A percentile compares a stretch with the other conserved stretches of the same genome.
Conservation (phyloP, 495 filamentous ascomycete genomes). For the Talaromyces thailandensis region DNA sequence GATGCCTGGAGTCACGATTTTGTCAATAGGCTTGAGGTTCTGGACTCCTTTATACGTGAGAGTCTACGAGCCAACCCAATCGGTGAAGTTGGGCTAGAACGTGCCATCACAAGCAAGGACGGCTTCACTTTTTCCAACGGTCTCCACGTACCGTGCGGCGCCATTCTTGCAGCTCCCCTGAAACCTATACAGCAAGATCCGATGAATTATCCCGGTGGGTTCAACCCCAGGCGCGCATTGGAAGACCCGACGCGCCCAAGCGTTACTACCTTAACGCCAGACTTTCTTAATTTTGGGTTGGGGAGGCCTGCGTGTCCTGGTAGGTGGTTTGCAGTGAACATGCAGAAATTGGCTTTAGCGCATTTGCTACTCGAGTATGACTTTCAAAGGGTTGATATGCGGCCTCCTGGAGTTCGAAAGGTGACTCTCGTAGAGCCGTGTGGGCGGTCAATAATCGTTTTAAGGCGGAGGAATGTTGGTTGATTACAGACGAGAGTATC, state of each 20-base stretch:
- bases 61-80: neutral
- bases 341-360: slow-evolving; percentile 43
- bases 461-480: neutral
- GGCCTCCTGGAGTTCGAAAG: neutral
- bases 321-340: slow-evolving; percentile 41
- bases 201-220: neutral
- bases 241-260: neutral
- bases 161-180: neutral
- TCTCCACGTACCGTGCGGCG: neutral
- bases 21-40: neutral
- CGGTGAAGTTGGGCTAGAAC: neutral
- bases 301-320: slow-evolving; percentile 42
- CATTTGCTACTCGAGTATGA: slow-evolving; percentile 48
- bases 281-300: slow-evolving; percentile 39
- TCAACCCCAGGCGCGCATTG: neutral
- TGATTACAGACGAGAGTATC: neutral
- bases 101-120: neutral
- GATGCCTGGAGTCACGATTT: neutral
- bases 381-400: slow-evolving; percentile 17
- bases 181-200: neutral
- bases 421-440: slow-evolving; percentile 1
- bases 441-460: neutral
- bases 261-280: slow-evolving; percentile 24
- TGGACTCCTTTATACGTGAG: neutral
- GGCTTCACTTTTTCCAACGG: neutral